Evolutionary conservation across 2,329 filamentous ascomycete genomes (phyloP).

Genomic region (Albifimbria verrucaria): DNA sequence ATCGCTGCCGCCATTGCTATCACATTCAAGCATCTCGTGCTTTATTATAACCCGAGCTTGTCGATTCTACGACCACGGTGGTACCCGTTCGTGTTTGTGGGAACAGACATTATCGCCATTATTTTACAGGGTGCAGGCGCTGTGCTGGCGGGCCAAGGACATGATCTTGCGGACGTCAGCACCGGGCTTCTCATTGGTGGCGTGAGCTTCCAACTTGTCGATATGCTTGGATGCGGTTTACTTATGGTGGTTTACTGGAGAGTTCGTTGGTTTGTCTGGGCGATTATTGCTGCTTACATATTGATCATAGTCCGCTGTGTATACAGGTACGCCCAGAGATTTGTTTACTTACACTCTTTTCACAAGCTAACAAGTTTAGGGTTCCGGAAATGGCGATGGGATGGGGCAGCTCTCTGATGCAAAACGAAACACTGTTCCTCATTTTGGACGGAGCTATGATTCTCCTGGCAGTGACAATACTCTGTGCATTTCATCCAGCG

Average conservation of each 20-base stretch:
- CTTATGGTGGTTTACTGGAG: slow-evolving; percentile 13
- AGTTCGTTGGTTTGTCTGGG: slow-evolving; percentile 11
- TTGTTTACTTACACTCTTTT: background rate
- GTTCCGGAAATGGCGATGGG: slow-evolving; percentile 11
- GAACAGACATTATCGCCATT: slow-evolving; percentile 42
- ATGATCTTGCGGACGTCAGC: slow-evolving; percentile 8
- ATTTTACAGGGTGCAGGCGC: slow-evolving; percentile 18
- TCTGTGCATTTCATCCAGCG: slow-evolving; percentile 12
- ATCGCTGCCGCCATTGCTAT: slow-evolving; percentile 43
- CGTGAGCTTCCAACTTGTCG: slow-evolving; percentile 21
- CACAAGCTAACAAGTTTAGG: too few species aligned
- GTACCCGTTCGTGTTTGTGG: slow-evolving; percentile 49
- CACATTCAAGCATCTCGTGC: slow-evolving; percentile 42
- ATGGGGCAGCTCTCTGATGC: slow-evolving; percentile 6
- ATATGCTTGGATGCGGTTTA: slow-evolving; percentile 18
- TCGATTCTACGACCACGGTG: slow-evolving; percentile 36
- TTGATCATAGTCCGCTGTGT: slow-evolving; percentile 14
- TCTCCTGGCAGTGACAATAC: slow-evolving; percentile 9
- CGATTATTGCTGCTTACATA: slow-evolving; percentile 9
- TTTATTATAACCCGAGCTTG: slow-evolving; percentile 36
- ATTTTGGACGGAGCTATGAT: slow-evolving; percentile 11
- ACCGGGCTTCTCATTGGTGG: slow-evolving; percentile 18
- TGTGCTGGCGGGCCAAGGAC: slow-evolving; percentile 9
- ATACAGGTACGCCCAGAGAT: slow-evolving; percentile 9
- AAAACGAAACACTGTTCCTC: slow-evolving; percentile 14